Base-by-base conservation (phyloP, 2,329 filamentous ascomycete genomes). In the Pseudocercospora vitis region DNA sequence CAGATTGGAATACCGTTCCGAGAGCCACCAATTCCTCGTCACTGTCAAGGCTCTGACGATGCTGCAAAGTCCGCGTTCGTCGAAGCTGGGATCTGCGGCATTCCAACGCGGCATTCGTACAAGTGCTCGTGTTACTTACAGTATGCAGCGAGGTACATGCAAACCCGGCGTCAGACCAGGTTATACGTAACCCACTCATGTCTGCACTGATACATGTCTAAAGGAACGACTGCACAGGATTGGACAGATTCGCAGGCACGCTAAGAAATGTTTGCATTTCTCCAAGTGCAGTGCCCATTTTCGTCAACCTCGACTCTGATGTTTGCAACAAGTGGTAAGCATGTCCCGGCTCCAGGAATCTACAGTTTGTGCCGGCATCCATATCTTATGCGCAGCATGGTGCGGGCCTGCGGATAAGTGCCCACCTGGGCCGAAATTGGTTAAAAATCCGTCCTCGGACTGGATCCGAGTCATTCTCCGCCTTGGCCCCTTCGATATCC, bases 241-340 rank as follows among this genome's bases (percentile, higher is more conserved):
- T 8, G 32, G 32, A 35, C 32, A 35, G 32, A 14, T 8, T 14
- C 7, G 14, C 9, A 11, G 7, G 6, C 5, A 45, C 40, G 40
- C 40, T 45, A 45, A 45, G 7, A n/a, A 19, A 45, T 14, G 40
- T 26, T 5, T n/a, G 23, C 11, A 14, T 14, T 45, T 24, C n/a
- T n/a, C 14, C 26, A 45, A 45, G 40, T 45, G 40, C 40, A 45
- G n/a, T 45, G 40, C 24, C 40, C 40, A 7, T 28, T 28, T 28
- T 24, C n/a, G 40, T 24, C 21, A 29, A 26, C 11, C 24, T 44
- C 19, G 12, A 12, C 23, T 6, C 9, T 24, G 37, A 6, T 14
- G 23, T 14, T 19, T 19, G 35, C 6, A 40, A 44, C 19, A 44
- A 16, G 39, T 42, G 21, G 39, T 44, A 21, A 44, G 39, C 39